A percentile compares a stretch with the other conserved stretches of the same genome.
phyloP scores from a whole-genome alignment of 2,329 filamentous ascomycete genomes.

The Nemania sp. region DNA sequence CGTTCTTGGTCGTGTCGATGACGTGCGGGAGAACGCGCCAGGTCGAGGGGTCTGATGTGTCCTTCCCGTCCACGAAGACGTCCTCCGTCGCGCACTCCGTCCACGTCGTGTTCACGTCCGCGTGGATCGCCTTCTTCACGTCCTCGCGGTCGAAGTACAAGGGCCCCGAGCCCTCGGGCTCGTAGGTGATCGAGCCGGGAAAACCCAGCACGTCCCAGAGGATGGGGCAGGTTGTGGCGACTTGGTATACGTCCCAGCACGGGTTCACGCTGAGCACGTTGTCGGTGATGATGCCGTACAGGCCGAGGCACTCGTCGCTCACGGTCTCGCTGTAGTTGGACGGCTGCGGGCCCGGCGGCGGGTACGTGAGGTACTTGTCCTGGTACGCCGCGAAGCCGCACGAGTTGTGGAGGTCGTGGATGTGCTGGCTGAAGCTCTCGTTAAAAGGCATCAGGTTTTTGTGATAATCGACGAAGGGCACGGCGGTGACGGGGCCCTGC shows the following conservation, averaged over 20 bases:
- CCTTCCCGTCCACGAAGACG: constrained; percentile 47
- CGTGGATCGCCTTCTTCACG: constrained; percentile 71
- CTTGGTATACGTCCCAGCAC: constrained; percentile 71
- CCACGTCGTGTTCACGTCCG: constrained; percentile 48
- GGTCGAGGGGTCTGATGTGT: constrained; percentile 57
- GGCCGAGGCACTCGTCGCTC: constrained; percentile 52
- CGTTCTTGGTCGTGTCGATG: constrained; percentile 72
- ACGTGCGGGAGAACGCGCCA: constrained; percentile 67
- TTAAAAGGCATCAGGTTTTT: constrained; percentile 59
- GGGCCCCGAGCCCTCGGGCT: constrained; percentile 58
- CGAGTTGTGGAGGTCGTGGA: constrained; percentile 52
- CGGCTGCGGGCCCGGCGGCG: constrained; percentile 61
- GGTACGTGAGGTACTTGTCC: constrained; percentile 61
- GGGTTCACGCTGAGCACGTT: constrained; percentile 61
- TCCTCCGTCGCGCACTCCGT: constrained; percentile 28
- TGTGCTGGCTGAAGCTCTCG: constrained; percentile 56
- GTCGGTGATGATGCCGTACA: constrained; percentile 56
- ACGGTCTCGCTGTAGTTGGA: constrained; percentile 46
- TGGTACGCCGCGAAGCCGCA: constrained; percentile 63
- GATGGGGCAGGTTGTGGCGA: constrained; percentile 67
- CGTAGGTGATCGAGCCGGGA: constrained; percentile 66
- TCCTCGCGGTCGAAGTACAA: constrained; percentile 74
- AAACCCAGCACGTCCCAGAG: constrained; percentile 61
- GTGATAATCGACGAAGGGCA: constrained; percentile 61
- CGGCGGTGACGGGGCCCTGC: constrained; percentile 48